phyloP scores from a whole-genome alignment of 2,329 filamentous ascomycete genomes.

The Xenoacremonium recifei region DNA sequence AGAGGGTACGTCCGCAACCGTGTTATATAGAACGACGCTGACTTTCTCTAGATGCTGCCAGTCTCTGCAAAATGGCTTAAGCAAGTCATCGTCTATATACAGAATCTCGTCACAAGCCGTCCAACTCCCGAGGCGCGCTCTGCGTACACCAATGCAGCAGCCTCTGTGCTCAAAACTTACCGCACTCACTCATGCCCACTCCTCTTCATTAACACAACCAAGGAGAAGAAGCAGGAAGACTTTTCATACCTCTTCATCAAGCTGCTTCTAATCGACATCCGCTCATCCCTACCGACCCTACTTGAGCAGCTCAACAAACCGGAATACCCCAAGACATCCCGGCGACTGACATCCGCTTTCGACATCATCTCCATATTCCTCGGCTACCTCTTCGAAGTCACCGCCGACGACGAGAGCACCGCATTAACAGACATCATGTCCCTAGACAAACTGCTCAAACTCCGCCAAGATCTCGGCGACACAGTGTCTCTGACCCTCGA shows the following conservation, averaged over 20 bases:
- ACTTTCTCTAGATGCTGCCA: conserved; percentile 42
- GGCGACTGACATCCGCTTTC: conserved; percentile 58
- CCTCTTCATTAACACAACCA: conserved; percentile 50
- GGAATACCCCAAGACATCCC: conserved; percentile 49
- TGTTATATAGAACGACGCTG: conserved; percentile 6
- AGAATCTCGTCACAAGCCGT: conserved; percentile 51
- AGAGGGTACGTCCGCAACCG: conserved; percentile 37
- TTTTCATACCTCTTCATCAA: conserved; percentile 63
- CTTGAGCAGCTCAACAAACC: conserved; percentile 56
- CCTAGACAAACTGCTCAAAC: conserved; percentile 59
- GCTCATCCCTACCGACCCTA: conserved; percentile 60
- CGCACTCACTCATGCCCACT: conserved; percentile 43
- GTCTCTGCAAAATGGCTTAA: conserved; percentile 53
- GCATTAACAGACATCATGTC: conserved; percentile 44
- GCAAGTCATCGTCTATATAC: conserved; percentile 46
- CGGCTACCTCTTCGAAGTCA: conserved; percentile 55
- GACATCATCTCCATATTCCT: conserved; percentile 62
- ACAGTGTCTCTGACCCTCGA: conserved; percentile 63
- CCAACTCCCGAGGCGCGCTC: conserved; percentile 55
- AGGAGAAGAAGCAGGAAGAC: conserved; percentile 45
- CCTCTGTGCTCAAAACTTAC: conserved; percentile 56
- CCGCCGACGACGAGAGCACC: conserved; percentile 49
- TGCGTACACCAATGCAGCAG: conserved; percentile 59
- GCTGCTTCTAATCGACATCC: conserved; percentile 64
- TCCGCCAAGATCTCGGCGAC: conserved; percentile 60